A percentile compares a stretch with the other conserved stretches of the same genome.
These are phyloP conservation scores for Alternaria viburni DNA, from an alignment of 2,329 filamentous ascomycete species.

Conservation along the genomic window DNA sequence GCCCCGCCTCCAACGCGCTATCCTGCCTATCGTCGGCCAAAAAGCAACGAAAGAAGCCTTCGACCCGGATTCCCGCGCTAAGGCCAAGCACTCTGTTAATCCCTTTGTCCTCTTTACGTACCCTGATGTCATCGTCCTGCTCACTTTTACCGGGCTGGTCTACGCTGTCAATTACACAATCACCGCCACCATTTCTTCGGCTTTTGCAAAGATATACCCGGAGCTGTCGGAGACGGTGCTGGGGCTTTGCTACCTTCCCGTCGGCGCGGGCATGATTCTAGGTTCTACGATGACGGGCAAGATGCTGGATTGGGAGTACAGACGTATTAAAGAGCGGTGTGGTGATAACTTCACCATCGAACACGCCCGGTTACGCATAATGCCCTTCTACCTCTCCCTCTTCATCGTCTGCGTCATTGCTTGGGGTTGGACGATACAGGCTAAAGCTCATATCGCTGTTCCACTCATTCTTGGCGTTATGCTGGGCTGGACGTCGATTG, in stretches of 20 bases:
- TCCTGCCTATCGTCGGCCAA: conserved; percentile 31
- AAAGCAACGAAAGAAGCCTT: conserved; percentile 18
- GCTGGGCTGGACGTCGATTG: conserved; percentile 37
- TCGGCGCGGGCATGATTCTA: conserved; percentile 62
- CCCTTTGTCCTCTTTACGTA: conserved; percentile 37
- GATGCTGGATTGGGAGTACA: conserved; percentile 61
- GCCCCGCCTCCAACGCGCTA: conserved; percentile 25
- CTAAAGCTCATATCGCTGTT: conserved; percentile 28
- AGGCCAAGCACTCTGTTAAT: conserved; percentile 32
- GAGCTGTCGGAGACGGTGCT: conserved; percentile 31
- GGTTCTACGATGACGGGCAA: conserved; percentile 61
- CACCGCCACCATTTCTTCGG: conserved; percentile 37
- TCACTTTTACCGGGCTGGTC: conserved; percentile 44
- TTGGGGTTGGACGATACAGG: conserved; percentile 36
- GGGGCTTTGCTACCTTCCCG: conserved; percentile 58
- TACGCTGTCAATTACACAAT: conserved; percentile 42
- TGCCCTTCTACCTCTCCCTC: conserved; percentile 33
- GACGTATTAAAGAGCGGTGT: conserved; percentile 36
- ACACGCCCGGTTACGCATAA: conserved; percentile 34
- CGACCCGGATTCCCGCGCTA: conserved; percentile 18
- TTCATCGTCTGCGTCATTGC: conserved; percentile 35
- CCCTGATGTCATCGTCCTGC: conserved; percentile 52
- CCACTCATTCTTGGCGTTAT: conserved; percentile 29
- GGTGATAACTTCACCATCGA: conserved; percentile 35
- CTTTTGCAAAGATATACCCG: conserved; percentile 33